These are phyloP conservation scores for Ceratocystis variospora DNA, from an alignment of 2,329 filamentous ascomycete species.

Conservation along the genomic window DNA sequence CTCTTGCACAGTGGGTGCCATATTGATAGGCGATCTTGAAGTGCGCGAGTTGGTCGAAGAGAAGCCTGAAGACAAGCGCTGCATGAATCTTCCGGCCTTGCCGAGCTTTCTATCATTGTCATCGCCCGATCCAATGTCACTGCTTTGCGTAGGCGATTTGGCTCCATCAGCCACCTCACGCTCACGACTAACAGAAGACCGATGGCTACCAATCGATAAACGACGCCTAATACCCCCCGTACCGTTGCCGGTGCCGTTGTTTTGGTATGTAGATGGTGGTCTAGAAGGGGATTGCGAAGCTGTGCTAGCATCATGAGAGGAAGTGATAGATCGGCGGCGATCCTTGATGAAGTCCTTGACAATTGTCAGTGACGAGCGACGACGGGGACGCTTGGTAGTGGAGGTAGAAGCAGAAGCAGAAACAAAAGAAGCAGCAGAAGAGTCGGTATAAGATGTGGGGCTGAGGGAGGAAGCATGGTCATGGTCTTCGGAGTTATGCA, in stretches of 20 bases:
- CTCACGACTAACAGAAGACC: slow-evolving; percentile 39
- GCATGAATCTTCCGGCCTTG: slow-evolving; percentile 44
- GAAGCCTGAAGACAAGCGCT: slow-evolving; percentile 42
- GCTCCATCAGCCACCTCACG: slow-evolving; percentile 30
- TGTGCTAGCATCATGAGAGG: slow-evolving; percentile 29
- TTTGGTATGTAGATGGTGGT: slow-evolving; percentile 35
- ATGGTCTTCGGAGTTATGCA: neutral
- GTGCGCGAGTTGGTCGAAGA: slow-evolving; percentile 23
- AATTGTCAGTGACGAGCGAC: slow-evolving; percentile 45
- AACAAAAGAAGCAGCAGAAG: slow-evolving; percentile 8
- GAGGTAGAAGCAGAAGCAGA: slow-evolving; percentile 5
- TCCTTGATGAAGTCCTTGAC: slow-evolving; percentile 51
- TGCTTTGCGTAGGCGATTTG: slow-evolving; percentile 5
- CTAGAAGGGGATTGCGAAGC: slow-evolving; percentile 34
- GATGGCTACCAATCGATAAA: slow-evolving; percentile 50
- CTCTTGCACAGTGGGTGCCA: slow-evolving; percentile 39
- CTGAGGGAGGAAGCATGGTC: neutral
- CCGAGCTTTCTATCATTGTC: slow-evolving; percentile 39
- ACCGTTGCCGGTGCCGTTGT: slow-evolving; percentile 19
- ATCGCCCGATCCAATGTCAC: slow-evolving; percentile 29
- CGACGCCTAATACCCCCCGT: slow-evolving; percentile 41
- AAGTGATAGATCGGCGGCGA: slow-evolving; percentile 38
- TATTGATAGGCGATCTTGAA: slow-evolving; percentile 33
- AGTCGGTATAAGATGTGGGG: neutral
- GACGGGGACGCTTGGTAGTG: slow-evolving; percentile 19